A percentile compares a stretch with the other conserved stretches of the same genome.
phyloP scores from a whole-genome alignment of 148 eudicot genomes.

The Beta vulgaris region DNA sequence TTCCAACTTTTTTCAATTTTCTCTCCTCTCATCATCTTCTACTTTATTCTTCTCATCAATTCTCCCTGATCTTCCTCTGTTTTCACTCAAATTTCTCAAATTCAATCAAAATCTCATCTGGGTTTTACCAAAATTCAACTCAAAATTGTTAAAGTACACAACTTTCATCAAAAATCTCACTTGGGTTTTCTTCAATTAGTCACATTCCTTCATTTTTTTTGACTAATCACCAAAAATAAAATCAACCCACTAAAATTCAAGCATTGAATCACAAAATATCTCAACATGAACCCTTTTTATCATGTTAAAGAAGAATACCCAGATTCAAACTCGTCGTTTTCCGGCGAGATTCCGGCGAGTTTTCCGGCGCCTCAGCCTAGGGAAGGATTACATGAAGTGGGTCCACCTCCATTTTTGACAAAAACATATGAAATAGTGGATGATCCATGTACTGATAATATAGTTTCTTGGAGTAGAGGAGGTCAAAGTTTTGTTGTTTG shows the following conservation, averaged over 20 bases:
- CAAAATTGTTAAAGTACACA: not conserved
- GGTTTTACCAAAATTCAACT: not conserved
- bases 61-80: not conserved
- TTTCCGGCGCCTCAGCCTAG: slow-evolving; percentile 56
- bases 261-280: not conserved
- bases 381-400: slow-evolving; percentile 73
- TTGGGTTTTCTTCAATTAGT: slow-evolving; percentile 2
- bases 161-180: not conserved
- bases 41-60: not conserved
- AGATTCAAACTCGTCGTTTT: slow-evolving; percentile 36
- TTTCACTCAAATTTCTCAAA: no score
- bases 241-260: slow-evolving; percentile 1
- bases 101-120: slow-evolving; percentile 9
- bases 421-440: slow-evolving; percentile 93
- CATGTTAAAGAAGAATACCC: slow-evolving; percentile 62
- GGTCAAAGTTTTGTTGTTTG: slow-evolving; percentile 88
- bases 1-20: not conserved
- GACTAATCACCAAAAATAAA: not conserved
- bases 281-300: slow-evolving; percentile 47
- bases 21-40: not conserved
- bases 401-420: slow-evolving; percentile 84
- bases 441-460: slow-evolving; percentile 45
- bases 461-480: slow-evolving; percentile 78
- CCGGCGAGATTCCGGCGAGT: slow-evolving; percentile 24
- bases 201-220: not conserved